Evolutionary conservation across 2,329 filamentous ascomycete species (phyloP), one percentile per base, ranked within the genome.

Genomic region (Penicillium nordicum): DNA sequence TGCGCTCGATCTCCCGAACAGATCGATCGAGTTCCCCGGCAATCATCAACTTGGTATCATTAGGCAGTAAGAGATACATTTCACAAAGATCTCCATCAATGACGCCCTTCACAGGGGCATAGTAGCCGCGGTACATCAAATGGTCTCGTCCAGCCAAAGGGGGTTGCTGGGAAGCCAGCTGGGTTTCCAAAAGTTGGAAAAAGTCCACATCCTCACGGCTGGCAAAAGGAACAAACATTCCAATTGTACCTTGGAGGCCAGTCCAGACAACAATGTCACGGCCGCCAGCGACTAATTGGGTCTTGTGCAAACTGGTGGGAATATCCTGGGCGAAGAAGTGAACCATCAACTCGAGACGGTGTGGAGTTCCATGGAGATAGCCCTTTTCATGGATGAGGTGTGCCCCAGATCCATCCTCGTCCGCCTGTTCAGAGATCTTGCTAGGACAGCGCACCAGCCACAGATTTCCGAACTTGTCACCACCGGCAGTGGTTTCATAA

Each of bases 71-170:
- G 57, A 91, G 85, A 75, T 91, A 99, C 64, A 92, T 84, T 80
- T 99, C 94, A 68, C 94, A 96, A 40, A 99, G 79, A 76, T 99
- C 94, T 29, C 94, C 94, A 74, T 99, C 94, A 67, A 99, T 96
- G 29, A 95, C 87, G 9, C 92, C 92, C 81, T 99, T 99, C 41
- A 96, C 91, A 0, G 94, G 95, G 7, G 90, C 91, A 73, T 97
- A 99, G 76, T 97, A 99, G 62, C 92, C 87, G 61, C 95, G 84
- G 74, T 96, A 99, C 69, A 96, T 95, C 44, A 99, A 80, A 74
- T 99, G 94, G 73, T 99, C 95, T 63, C 95, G 84, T 41, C 94
- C 95, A 21, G 91, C 90, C 45, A 99, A 78, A 8, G 93, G 93
- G 36, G 92, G 83, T 69, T 96, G 92, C 69, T 96, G 91, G 12